A percentile compares a stretch with the other conserved stretches of the same genome.
Evolutionary conservation across 805 yeast genomes (phyloP).

Genomic region (Candida piceae): DNA sequence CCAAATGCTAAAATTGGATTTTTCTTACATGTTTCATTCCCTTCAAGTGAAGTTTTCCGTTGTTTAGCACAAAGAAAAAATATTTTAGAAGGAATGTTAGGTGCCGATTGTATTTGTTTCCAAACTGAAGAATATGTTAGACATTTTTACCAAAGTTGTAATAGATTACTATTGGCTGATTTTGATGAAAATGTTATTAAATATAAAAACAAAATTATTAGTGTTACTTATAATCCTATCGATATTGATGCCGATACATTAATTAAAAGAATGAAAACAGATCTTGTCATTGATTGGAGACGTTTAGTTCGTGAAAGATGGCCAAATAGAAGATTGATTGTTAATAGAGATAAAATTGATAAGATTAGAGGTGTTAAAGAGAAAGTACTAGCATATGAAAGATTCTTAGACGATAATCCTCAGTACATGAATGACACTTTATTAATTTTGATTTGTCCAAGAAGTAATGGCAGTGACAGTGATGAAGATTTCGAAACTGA

Average conservation of each 20-base stretch:
- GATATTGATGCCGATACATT: slow-evolving; percentile 73
- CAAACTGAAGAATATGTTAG: slow-evolving; percentile 92
- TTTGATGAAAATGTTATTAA: slow-evolving; percentile 58
- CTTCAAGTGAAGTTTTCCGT: slow-evolving; percentile 91
- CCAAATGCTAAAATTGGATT: slow-evolving; percentile 89
- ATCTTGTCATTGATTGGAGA: slow-evolving; percentile 58
- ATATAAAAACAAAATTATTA: slow-evolving; percentile 52
- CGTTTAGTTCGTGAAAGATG: slow-evolving; percentile 71
- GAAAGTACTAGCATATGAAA: slow-evolving; percentile 81
- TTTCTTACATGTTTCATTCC: slow-evolving; percentile 90
- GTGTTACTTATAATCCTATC: slow-evolving; percentile 59
- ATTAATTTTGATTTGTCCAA: slow-evolving; percentile 75
- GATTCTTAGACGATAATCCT: slow-evolving; percentile 68
- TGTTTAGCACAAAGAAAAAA: slow-evolving; percentile 84
- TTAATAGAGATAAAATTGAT: slow-evolving; percentile 86
- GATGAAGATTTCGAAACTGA: slow-evolving; percentile 69
- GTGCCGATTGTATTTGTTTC: slow-evolving; percentile 82
- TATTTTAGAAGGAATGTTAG: slow-evolving; percentile 76
- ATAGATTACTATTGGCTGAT: slow-evolving; percentile 78
- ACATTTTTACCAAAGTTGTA: slow-evolving; percentile 89
- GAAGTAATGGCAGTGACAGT: slow-evolving; percentile 37
- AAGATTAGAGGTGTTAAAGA: slow-evolving; percentile 83
- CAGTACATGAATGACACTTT: slow-evolving; percentile 63
- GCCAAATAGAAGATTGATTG: slow-evolving; percentile 64
- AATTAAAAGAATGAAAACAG: slow-evolving; percentile 37